phyloP scores from a whole-genome alignment of 163 green algal species.

The Chlamydomonas reinhardtii region DNA sequence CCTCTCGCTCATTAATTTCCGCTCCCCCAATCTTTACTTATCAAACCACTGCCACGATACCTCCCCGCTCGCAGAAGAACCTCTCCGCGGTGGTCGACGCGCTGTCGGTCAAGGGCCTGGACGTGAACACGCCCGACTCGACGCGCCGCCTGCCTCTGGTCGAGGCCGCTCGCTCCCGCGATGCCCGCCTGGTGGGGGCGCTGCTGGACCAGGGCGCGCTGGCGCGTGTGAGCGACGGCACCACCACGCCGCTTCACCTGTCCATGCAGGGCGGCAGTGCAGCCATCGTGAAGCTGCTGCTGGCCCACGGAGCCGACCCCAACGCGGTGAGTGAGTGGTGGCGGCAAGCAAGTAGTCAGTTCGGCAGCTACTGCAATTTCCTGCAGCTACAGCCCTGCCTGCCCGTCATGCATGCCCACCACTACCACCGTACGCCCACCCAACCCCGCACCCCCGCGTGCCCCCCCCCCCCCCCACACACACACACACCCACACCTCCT shows the following conservation, averaged over 20 bases:
- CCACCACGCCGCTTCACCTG: conserved; percentile 9
- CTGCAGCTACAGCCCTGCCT: no score
- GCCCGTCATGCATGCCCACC: no score
- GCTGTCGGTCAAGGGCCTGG: conserved; percentile 41
- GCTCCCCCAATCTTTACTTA: no score
- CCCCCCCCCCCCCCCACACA: no score
- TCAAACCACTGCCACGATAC: no score
- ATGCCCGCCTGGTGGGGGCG: conserved; percentile 37
- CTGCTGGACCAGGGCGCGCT: conserved; percentile 51
- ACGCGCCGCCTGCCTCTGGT: conserved; percentile 40
- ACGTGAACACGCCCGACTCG: conserved; percentile 53
- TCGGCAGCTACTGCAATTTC: no score
- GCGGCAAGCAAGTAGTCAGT: no score
- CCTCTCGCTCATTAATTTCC: no score
- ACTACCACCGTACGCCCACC: background rate
- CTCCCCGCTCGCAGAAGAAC: conserved; percentile 43
- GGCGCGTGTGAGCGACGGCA: conserved; percentile 31
- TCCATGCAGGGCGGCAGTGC: conserved; percentile 16
- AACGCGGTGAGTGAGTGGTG: conserved; percentile 10
- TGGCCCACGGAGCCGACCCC: conserved; percentile 55
- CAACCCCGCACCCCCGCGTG: background rate
- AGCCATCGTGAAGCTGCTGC: conserved; percentile 44
- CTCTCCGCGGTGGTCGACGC: conserved; percentile 29
- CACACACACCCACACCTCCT: no score
- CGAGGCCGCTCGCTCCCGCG: conserved; percentile 45